phyloP scores from a whole-genome alignment of 2,329 filamentous ascomycete species.

The Lecanosticta acicola region DNA sequence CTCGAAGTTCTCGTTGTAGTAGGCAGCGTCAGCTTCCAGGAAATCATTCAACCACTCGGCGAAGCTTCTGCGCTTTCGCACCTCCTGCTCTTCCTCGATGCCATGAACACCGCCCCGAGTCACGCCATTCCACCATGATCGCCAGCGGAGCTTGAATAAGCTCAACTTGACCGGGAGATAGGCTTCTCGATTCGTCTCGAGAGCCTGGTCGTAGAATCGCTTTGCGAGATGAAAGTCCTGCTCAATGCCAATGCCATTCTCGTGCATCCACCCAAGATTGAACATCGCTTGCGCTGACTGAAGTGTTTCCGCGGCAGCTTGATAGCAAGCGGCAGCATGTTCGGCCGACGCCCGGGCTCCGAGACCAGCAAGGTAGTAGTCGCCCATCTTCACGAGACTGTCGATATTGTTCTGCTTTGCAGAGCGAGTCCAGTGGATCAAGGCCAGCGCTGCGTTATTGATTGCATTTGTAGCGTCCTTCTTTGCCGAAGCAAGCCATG shows the following conservation, averaged over 20 bases:
- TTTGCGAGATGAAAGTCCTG: constrained; percentile 98
- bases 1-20: constrained; percentile 47
- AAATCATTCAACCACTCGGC: constrained; percentile 85
- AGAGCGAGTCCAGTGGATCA: constrained; percentile 93
- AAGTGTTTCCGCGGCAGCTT: constrained; percentile 82
- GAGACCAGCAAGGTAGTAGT: constrained; percentile 85
- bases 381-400: constrained; percentile 94
- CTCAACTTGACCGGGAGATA: constrained; percentile 89
- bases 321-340: constrained; percentile 90
- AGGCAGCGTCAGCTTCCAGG: constrained; percentile 52
- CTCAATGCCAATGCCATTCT: constrained; percentile 85
- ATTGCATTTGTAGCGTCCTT: constrained; percentile 38
- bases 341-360: constrained; percentile 61
- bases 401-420: constrained; percentile 91
- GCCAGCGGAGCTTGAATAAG: constrained; percentile 72
- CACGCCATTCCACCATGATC: constrained; percentile 91
- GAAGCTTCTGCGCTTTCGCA: constrained; percentile 42
- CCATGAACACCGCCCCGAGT: constrained; percentile 87
- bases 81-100: constrained; percentile 67
- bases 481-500: constrained; percentile 13
- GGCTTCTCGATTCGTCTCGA: constrained; percentile 84
- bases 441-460: constrained; percentile 59
- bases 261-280: constrained; percentile 99
- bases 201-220: constrained; percentile 85
- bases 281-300: constrained; percentile 92